phyloP scores from a whole-genome alignment of 2,329 filamentous ascomycete genomes.

The Malbranchea zuffiana region DNA sequence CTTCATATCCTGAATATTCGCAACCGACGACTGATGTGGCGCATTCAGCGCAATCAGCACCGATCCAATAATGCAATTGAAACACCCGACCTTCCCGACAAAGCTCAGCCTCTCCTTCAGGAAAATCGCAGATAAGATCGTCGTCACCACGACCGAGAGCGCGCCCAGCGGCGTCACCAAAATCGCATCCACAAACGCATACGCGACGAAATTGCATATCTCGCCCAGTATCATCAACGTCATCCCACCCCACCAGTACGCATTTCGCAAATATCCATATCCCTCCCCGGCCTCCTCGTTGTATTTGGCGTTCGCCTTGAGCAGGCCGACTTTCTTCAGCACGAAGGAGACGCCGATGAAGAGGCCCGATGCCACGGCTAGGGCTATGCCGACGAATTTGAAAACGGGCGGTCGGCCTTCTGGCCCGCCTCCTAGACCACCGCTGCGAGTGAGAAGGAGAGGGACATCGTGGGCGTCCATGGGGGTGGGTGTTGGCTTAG shows the following conservation, averaged over 20 bases:
- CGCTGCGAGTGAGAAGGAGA: constrained; percentile 37
- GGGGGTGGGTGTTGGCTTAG: constrained; percentile 19
- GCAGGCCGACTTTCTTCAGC: constrained; percentile 81
- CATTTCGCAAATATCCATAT: constrained; percentile 93
- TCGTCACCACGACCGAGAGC: constrained; percentile 82
- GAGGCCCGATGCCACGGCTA: constrained; percentile 75
- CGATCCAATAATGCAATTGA: constrained; percentile 86
- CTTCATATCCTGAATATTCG: constrained; percentile 86
- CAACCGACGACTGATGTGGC: constrained; percentile 71
- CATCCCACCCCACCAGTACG: constrained; percentile 94
- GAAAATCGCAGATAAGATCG: constrained; percentile 84
- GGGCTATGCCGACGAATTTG: constrained; percentile 75
- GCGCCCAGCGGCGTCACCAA: constrained; percentile 87
- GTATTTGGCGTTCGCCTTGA: constrained; percentile 92
- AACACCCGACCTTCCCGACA: constrained; percentile 91
- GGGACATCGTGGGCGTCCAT: constrained; percentile 39
- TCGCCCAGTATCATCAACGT: constrained; percentile 93
- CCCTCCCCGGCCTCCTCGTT: constrained; percentile 91
- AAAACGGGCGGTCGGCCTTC: constrained; percentile 47
- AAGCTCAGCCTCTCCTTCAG: constrained; percentile 91
- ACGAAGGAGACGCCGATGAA: constrained; percentile 96
- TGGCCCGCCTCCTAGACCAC: constrained; percentile 18
- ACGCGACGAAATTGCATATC: constrained; percentile 93
- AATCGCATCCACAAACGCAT: constrained; percentile 93
- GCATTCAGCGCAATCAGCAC: constrained; percentile 93